Percentiles rank a stretch among this genome's conserved stretches.
Evolutionary conservation across 1,284 basidiomycete genomes (phyloP).

Genomic region (Malassezia vespertilionis): DNA sequence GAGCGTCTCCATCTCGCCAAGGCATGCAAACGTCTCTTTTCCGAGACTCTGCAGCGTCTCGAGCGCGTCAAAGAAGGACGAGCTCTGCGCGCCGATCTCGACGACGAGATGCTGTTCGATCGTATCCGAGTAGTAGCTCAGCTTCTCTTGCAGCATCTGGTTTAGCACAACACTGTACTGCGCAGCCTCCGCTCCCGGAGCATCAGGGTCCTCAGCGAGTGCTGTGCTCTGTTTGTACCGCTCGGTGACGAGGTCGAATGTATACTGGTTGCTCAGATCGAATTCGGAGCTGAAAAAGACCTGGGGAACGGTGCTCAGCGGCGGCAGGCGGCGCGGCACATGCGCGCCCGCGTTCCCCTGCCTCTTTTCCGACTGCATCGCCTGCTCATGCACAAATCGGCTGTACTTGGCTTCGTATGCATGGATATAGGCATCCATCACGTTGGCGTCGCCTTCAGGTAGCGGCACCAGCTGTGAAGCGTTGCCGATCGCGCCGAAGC

Average conservation of each 20-base stretch:
- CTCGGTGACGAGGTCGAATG: conserved; percentile 71
- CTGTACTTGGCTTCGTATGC: conserved; percentile 36
- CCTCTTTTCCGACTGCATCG: conserved; percentile 19
- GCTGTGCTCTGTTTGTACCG: conserved; percentile 39
- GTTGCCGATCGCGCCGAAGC: conserved; percentile 32
- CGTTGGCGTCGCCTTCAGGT: conserved; percentile 26
- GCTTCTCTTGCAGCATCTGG: conserved; percentile 69
- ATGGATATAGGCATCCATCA: conserved; percentile 35
- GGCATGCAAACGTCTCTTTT: conserved; percentile 71
- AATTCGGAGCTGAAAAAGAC: conserved; percentile 66
- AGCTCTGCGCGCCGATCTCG: conserved; percentile 78
- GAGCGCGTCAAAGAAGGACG: conserved; percentile 91
- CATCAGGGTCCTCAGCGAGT: conserved; percentile 3
- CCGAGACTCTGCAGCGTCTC: conserved; percentile 85
- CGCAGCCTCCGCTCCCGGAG: too few species aligned
- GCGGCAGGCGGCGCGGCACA: conserved; percentile 25
- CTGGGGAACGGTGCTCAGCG: conserved; percentile 66
- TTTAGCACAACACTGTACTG: conserved; percentile 39
- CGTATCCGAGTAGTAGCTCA: conserved; percentile 84
- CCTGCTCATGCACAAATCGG: conserved; percentile 40
- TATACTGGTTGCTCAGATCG: conserved; percentile 72
- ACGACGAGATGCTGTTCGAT: conserved; percentile 87
- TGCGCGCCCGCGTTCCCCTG: conserved; percentile 13
- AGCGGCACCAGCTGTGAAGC: conserved; percentile 27
- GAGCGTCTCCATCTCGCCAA: conserved; percentile 64